A percentile compares a stretch with the other conserved stretches of the same genome.
Conservation (phyloP, 2,329 filamentous ascomycete species). For the Epichloe typhina region DNA sequence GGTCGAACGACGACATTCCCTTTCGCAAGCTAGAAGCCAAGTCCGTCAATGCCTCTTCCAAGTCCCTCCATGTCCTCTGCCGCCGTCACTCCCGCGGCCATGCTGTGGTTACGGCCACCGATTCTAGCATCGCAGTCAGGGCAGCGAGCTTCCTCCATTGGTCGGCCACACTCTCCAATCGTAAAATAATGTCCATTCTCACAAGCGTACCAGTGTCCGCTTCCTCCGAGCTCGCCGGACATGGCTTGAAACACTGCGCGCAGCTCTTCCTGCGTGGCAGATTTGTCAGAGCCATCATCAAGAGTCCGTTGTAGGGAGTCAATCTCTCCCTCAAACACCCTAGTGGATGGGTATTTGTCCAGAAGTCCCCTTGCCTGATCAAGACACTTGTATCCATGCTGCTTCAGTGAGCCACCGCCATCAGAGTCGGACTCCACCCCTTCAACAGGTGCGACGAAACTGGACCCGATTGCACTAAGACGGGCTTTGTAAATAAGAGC, state of each 20-base stretch:
- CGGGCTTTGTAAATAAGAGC: conserved; percentile 36
- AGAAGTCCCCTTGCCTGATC: not conserved
- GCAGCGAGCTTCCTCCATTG: conserved; percentile 46
- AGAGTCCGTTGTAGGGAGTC: not conserved
- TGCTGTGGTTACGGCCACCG: conserved; percentile 38
- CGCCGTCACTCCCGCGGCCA: conserved; percentile 36
- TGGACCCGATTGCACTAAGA: conserved; percentile 16
- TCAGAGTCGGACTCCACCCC: not conserved
- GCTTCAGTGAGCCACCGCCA: not conserved
- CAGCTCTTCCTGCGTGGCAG: conserved; percentile 38
- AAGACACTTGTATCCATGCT: not conserved
- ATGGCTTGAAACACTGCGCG: conserved; percentile 37
- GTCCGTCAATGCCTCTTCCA: not conserved
- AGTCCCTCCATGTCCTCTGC: conserved; percentile 20
- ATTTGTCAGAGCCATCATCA: conserved; percentile 29
- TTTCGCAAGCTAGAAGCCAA: not conserved
- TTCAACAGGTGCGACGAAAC: conserved; percentile 16
- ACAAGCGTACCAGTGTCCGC: conserved; percentile 51
- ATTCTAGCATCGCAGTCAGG: conserved; percentile 47
- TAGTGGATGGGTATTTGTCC: not conserved
- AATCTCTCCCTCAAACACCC: not conserved
- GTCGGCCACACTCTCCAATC: conserved; percentile 53
- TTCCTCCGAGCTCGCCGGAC: conserved; percentile 33
- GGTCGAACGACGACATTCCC: not conserved
- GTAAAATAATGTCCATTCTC: conserved; percentile 47